phyloP scores from a whole-genome alignment of 179 eudicot genomes.

The Gypsophila paniculata region DNA sequence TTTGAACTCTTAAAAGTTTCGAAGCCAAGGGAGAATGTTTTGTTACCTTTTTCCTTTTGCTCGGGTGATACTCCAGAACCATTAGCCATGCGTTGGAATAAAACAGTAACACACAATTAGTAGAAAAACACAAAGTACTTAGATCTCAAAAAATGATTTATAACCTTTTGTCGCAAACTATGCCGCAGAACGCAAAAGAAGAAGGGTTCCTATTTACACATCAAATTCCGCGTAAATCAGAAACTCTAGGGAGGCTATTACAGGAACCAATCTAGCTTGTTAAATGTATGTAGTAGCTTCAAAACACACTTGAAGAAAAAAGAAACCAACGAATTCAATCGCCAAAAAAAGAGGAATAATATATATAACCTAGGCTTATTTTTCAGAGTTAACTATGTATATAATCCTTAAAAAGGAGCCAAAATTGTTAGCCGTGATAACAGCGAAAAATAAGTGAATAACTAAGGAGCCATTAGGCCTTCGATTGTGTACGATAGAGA shows the following conservation, averaged over 20 bases:
- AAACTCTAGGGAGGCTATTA: slow-evolving; percentile 15
- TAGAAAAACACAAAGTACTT: too few relatives aligned
- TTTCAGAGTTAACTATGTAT: slow-evolving; percentile 14
- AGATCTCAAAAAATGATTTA: too few relatives aligned
- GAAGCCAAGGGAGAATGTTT: too few relatives aligned
- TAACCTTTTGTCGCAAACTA: too few relatives aligned
- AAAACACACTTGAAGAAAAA: background rate
- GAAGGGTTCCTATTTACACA: slow-evolving; percentile 33
- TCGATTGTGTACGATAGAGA: slow-evolving; percentile 78
- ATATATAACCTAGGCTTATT: slow-evolving; percentile 24
- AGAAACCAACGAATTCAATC: background rate
- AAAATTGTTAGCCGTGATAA: slow-evolving; percentile 23
- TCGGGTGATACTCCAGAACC: too few relatives aligned
- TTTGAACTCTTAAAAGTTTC: too few relatives aligned
- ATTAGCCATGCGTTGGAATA: too few relatives aligned
- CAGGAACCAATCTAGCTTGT: slow-evolving; percentile 25
- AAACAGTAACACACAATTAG: background rate
- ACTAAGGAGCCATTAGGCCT: slow-evolving; percentile 75
- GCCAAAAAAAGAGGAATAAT: background rate
- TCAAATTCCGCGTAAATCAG: slow-evolving; percentile 3
- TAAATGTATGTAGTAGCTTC: background rate
- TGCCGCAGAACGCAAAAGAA: too few relatives aligned
- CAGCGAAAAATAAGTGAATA: slow-evolving; percentile 13
- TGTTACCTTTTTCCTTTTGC: too few relatives aligned
- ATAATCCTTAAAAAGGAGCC: slow-evolving; percentile 14